These are phyloP conservation scores for Cladosporium velox DNA, from an alignment of 2,329 filamentous ascomycete species.

Conservation along the genomic window DNA sequence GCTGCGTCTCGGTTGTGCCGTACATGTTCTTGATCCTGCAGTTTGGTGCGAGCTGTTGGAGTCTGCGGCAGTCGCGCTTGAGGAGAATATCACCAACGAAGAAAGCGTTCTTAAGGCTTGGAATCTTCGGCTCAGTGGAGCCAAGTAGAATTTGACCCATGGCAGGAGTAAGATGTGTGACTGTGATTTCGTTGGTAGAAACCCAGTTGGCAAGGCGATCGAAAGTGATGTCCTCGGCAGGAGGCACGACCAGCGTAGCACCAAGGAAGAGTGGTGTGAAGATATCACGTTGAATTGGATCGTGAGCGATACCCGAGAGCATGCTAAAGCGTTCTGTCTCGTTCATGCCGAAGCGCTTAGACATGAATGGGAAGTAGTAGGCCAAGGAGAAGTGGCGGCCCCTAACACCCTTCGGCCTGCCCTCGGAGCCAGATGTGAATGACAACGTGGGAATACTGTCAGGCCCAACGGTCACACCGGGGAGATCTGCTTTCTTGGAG, in stretches of 20 bases:
- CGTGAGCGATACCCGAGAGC: conserved; percentile 80
- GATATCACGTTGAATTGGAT: conserved; percentile 69
- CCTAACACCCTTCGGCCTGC: conserved; percentile 79
- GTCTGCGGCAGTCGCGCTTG: conserved; percentile 73
- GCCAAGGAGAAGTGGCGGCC: conserved; percentile 85
- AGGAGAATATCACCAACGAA: conserved; percentile 92
- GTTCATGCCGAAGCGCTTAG: conserved; percentile 73
- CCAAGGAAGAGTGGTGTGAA: conserved; percentile 89
- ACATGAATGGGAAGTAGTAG: conserved; percentile 94
- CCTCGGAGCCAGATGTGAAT: conserved; percentile 68
- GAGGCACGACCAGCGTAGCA: conserved; percentile 74
- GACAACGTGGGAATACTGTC: conserved; percentile 76
- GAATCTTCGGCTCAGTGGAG: conserved; percentile 66
- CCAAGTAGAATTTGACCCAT: conserved; percentile 97
- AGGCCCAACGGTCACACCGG: conserved; percentile 78
- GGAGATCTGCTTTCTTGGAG: conserved; percentile 56
- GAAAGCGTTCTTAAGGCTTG: conserved; percentile 72
- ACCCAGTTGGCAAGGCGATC: conserved; percentile 90
- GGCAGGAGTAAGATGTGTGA: conserved; percentile 88
- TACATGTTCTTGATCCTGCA: conserved; percentile 82
- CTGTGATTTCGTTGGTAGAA: conserved; percentile 69
- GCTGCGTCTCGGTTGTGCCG: conserved; percentile 81
- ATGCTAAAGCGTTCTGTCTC: conserved; percentile 76
- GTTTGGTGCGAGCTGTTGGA: conserved; percentile 76
- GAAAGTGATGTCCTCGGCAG: conserved; percentile 81